phyloP scores from a whole-genome alignment of 2,329 filamentous ascomycete genomes.

The Capronia epimyces region DNA sequence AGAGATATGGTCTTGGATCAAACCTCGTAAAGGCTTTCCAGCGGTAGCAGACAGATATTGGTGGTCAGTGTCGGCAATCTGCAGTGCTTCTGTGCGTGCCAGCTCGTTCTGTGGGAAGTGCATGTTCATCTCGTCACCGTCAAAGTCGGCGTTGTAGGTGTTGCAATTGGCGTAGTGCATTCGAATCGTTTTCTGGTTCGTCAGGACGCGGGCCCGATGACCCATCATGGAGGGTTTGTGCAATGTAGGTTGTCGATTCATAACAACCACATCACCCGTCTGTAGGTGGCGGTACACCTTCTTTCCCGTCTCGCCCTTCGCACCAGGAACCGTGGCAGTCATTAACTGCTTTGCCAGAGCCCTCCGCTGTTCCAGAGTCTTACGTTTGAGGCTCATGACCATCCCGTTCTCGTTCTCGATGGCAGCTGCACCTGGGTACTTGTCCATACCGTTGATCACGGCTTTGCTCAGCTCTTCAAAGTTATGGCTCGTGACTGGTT shows the following conservation, averaged over 20 bases:
- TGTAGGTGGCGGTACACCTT: slow-evolving; percentile 95
- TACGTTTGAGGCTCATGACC: slow-evolving; percentile 78
- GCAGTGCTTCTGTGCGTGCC: slow-evolving; percentile 83
- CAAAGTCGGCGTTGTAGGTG: slow-evolving; percentile 98
- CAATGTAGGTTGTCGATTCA: slow-evolving; percentile 97
- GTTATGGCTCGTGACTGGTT: slow-evolving; percentile 95
- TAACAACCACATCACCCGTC: slow-evolving; percentile 93
- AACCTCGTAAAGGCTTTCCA: slow-evolving; percentile 85
- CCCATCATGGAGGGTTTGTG: slow-evolving; percentile 99
- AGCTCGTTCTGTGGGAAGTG: slow-evolving; percentile 98
- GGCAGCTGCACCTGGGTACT: slow-evolving; percentile 88
- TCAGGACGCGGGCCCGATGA: slow-evolving; percentile 83
- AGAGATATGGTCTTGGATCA: slow-evolving; percentile 98
- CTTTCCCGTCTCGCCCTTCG: slow-evolving; percentile 77
- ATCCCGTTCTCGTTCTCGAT: slow-evolving; percentile 96
- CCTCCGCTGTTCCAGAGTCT: slow-evolving; percentile 79
- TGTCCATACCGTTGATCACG: slow-evolving; percentile 87
- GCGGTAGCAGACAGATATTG: slow-evolving; percentile 93
- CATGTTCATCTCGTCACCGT: slow-evolving; percentile 99
- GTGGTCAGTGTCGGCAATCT: slow-evolving; percentile 92
- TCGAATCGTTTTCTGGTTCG: slow-evolving; percentile 92
- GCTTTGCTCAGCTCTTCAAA: slow-evolving; percentile 93
- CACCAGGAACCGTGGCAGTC: slow-evolving; percentile 69
- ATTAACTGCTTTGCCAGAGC: slow-evolving; percentile 90
- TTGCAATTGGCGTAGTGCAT: slow-evolving; percentile 99